Conservation (phyloP, 108 stramenopile genomes). For the Cyclotella atomus region DNA sequence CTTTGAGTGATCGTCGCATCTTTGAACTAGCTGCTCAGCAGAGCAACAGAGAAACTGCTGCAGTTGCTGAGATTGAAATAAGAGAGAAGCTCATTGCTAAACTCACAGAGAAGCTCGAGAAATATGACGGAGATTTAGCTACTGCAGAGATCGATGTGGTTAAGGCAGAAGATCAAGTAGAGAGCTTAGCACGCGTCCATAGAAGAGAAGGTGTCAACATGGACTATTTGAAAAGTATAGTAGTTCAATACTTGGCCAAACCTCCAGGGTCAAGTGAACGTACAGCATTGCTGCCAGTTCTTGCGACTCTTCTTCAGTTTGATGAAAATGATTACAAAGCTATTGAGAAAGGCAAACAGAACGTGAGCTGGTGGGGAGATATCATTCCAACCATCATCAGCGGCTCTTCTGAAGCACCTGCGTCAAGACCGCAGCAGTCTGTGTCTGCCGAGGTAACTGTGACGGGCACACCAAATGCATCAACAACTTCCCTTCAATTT, state of each 20-base stretch:
- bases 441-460: constrained; percentile 48
- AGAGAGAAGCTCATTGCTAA: constrained; percentile 77
- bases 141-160: constrained; percentile 65
- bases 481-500: constrained; percentile 63
- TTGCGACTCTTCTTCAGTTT: constrained; percentile 89
- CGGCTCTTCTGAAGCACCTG: constrained; percentile 28
- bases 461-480: constrained; percentile 24
- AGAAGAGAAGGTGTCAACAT: constrained; percentile 89
- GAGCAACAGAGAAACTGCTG: constrained; percentile 83
- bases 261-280: constrained; percentile 88
- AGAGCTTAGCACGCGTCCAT: constrained; percentile 75
- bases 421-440: constrained; percentile 8
- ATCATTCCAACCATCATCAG: constrained; percentile 66
- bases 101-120: constrained; percentile 65
- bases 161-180: constrained; percentile 75
- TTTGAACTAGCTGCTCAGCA: constrained; percentile 90
- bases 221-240: constrained; percentile 90
- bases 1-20: constrained; percentile 84
- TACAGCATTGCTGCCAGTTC: constrained; percentile 76
- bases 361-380: constrained; percentile 79
- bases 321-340: constrained; percentile 80
- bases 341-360: constrained; percentile 86
- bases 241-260: constrained; percentile 89
- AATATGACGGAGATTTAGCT: constrained; percentile 78
- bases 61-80: constrained; percentile 74